Conservation (phyloP, 2,329 filamentous ascomycete species). For the Dryadomyces quercus-mongolicae region DNA sequence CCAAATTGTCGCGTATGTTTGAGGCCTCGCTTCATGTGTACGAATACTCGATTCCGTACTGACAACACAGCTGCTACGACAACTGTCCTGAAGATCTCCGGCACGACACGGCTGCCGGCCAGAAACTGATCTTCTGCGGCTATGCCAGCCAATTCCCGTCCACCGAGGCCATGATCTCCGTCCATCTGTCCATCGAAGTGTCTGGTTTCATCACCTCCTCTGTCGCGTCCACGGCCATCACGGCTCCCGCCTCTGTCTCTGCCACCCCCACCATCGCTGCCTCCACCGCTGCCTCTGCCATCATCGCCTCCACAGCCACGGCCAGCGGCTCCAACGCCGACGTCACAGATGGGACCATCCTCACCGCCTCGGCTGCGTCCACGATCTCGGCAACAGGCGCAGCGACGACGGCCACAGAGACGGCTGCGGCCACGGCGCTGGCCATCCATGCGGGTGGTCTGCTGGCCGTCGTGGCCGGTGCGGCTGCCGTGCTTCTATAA, state of each 20-base stretch:
- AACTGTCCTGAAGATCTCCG: slow-evolving; percentile 41
- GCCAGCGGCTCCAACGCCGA: slow-evolving; percentile 13
- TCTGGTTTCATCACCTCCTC: not conserved
- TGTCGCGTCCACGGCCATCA: slow-evolving; percentile 3
- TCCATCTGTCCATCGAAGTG: no score
- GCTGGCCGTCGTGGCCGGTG: slow-evolving; percentile 19
- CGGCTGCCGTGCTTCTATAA: slow-evolving; percentile 20
- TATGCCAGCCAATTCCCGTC: slow-evolving; percentile 31
- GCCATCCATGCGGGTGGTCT: slow-evolving; percentile 19
- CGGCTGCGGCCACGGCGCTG: slow-evolving; percentile 17
- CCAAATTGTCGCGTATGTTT: slow-evolving; percentile 32
- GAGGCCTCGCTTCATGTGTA: not conserved
- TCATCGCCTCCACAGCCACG: slow-evolving; percentile 12
- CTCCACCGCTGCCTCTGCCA: slow-evolving; percentile 1
- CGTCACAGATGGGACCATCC: slow-evolving; percentile 11
- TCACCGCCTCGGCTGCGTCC: slow-evolving; percentile 6
- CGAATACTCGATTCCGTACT: no score
- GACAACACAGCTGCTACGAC: slow-evolving; percentile 29
- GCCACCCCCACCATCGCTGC: slow-evolving; percentile 12
- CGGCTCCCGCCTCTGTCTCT: slow-evolving; percentile 12
- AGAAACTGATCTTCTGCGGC: slow-evolving; percentile 31
- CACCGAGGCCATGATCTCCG: slow-evolving; percentile 4
- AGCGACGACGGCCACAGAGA: slow-evolving; percentile 6
- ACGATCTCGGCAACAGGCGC: slow-evolving; percentile 14
- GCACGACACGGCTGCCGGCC: slow-evolving; percentile 20